phyloP scores from a whole-genome alignment of 208 protist genomes.

The Naegleria gruberi region DNA sequence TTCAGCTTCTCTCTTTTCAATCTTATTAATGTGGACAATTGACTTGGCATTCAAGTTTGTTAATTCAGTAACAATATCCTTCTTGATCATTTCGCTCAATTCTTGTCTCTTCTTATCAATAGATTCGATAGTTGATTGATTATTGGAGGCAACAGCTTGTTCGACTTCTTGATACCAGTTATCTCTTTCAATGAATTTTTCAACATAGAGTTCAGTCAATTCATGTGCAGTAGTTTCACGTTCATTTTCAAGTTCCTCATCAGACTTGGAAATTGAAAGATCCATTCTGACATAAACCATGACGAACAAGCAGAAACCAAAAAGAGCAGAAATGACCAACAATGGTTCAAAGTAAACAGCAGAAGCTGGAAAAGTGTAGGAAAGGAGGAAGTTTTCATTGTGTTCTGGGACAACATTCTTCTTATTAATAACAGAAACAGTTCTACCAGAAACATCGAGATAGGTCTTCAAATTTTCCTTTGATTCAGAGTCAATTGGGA shows the following conservation, averaged over 20 bases:
- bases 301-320: neutral
- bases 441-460: conserved; percentile 2
- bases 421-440: neutral
- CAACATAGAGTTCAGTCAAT: neutral
- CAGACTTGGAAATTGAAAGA: neutral
- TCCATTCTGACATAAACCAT: conserved; percentile 1
- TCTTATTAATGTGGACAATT: neutral
- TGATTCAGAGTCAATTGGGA: neutral
- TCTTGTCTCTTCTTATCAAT: neutral
- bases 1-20: neutral
- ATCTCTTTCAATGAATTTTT: neutral
- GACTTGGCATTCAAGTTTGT: neutral
- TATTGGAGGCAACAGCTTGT: neutral
- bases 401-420: neutral
- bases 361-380: neutral
- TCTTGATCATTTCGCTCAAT: neutral
- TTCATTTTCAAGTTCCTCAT: neutral
- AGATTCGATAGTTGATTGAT: neutral
- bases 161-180: neutral
- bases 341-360: neutral
- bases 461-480: neutral
- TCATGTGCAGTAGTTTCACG: neutral
- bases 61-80: neutral
- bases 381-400: neutral
- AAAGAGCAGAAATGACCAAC: neutral